A percentile compares a stretch with the other conserved stretches of the same genome.
These are phyloP conservation scores for Triadica sebifera DNA, from an alignment of 345 rosid genomes.

Conservation along the genomic window DNA sequence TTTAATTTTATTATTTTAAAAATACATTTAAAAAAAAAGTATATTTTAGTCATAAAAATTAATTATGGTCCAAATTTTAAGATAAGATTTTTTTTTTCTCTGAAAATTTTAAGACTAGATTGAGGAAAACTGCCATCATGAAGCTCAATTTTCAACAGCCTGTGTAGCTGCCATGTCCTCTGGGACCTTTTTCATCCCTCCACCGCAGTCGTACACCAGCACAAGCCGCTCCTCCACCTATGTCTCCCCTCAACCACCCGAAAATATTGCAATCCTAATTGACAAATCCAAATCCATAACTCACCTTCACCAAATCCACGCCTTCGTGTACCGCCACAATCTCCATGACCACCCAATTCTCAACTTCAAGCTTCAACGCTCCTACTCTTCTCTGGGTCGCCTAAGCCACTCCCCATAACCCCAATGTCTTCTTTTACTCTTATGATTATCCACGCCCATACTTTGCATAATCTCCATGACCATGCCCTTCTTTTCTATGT, in stretches of 20 bases:
- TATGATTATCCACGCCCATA: constrained; percentile 54
- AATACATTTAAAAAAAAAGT: no score
- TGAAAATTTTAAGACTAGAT: no score
- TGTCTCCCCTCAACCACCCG: constrained; percentile 31
- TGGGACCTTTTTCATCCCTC: constrained; percentile 26
- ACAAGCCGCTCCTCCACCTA: constrained; percentile 19
- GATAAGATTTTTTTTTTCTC: no score
- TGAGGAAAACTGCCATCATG: no score
- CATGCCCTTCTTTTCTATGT: constrained; percentile 48
- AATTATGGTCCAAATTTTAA: no score
- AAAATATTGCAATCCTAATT: constrained; percentile 43
- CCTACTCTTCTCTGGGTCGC: constrained; percentile 61
- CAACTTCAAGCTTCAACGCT: constrained; percentile 78
- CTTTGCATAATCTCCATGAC: constrained; percentile 36
- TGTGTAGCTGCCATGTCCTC: constrained; percentile 34
- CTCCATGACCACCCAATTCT: constrained; percentile 51
- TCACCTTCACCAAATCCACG: constrained; percentile 64
- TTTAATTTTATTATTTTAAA: no score
- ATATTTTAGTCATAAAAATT: no score
- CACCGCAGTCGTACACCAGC: constrained; percentile 8
- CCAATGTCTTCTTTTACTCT: constrained; percentile 58
- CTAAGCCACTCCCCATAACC: constrained; percentile 45
- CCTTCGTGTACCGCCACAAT: constrained; percentile 57
- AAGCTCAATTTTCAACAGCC: no score
- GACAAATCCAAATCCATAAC: constrained; percentile 43